phyloP scores from a whole-genome alignment of 805 yeast species.

The Candida silvicultrix region DNA sequence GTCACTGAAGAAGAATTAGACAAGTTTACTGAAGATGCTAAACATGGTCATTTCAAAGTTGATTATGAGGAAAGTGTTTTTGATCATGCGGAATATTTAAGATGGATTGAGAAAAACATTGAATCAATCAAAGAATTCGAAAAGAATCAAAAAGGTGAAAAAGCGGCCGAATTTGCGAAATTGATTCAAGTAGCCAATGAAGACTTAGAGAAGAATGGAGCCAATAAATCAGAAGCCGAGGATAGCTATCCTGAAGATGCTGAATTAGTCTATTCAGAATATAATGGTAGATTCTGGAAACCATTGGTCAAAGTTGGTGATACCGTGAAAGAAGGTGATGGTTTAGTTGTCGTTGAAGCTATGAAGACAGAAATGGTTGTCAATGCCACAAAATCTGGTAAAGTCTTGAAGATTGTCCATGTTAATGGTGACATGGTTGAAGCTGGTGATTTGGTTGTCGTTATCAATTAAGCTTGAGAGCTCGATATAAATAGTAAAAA shows the following conservation, averaged over 20 bases:
- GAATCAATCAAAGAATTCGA: constrained; percentile 68
- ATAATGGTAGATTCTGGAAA: constrained; percentile 97
- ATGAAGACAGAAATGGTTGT: constrained; percentile 98
- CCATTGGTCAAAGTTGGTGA: constrained; percentile 78
- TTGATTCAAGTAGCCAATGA: constrained; percentile 77
- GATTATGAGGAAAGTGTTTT: constrained; percentile 73
- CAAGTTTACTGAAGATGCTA: constrained; percentile 58
- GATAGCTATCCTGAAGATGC: constrained; percentile 73
- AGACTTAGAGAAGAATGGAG: constrained; percentile 54
- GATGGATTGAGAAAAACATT: constrained; percentile 71
- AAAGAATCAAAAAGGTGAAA: constrained; percentile 68
- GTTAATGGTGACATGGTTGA: constrained; percentile 94
- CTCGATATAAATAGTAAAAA: no score
- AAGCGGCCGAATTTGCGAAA: constrained; percentile 77
- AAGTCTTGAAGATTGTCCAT: constrained; percentile 66
- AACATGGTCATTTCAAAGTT: constrained; percentile 74
- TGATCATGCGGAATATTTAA: constrained; percentile 71
- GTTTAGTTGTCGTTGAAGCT: constrained; percentile 87
- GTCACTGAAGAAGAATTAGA: constrained; percentile 84
- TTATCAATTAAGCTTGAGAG: constrained; percentile 45
- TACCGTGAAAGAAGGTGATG: constrained; percentile 64
- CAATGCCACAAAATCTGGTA: constrained; percentile 62
- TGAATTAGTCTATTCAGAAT: constrained; percentile 84
- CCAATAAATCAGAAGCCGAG: constrained; percentile 34
- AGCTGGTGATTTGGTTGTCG: constrained; percentile 92